phyloP scores from a whole-genome alignment of 306 rosid genomes.

The Sicyos edulis region DNA sequence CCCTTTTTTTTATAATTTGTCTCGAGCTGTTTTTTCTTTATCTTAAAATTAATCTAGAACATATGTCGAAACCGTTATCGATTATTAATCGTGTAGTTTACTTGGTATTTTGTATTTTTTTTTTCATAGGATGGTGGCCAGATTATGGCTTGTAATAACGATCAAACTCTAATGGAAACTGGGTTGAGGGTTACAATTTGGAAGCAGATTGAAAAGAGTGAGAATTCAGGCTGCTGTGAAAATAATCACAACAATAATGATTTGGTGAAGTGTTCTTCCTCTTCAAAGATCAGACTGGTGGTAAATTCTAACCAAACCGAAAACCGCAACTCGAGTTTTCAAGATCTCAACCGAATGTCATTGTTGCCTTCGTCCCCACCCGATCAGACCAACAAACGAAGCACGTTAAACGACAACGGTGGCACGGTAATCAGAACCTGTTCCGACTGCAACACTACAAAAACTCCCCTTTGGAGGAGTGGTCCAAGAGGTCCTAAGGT shows the following conservation, averaged over 20 bases:
- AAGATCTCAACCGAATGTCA: constrained; percentile 32
- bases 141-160: constrained; percentile 22
- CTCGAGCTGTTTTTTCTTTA: too few species aligned
- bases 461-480: constrained; percentile 98
- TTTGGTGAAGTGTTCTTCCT: constrained; percentile 42
- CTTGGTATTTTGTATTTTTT: not conserved
- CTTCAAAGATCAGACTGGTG: constrained; percentile 72
- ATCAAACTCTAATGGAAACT: constrained; percentile 7
- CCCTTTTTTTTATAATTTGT: too few species aligned
- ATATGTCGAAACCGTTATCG: not conserved
- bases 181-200: constrained; percentile 35
- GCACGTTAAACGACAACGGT: constrained; percentile 15
- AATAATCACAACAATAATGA: constrained; percentile 15
- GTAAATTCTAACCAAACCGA: constrained; percentile 34
- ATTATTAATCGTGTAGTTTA: not conserved
- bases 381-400: not conserved
- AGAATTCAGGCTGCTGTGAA: constrained; percentile 13
- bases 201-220: constrained; percentile 35
- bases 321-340: constrained; percentile 15
- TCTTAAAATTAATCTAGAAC: not conserved
- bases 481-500: constrained; percentile 99
- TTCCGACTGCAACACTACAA: constrained; percentile 84
- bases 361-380: constrained; percentile 20
- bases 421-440: constrained; percentile 65
- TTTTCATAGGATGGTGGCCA: constrained; percentile 34